Percentiles rank a stretch among this genome's conserved stretches.
phyloP scores from a whole-genome alignment of 306 rosid species.

The Abrus precatorius region DNA sequence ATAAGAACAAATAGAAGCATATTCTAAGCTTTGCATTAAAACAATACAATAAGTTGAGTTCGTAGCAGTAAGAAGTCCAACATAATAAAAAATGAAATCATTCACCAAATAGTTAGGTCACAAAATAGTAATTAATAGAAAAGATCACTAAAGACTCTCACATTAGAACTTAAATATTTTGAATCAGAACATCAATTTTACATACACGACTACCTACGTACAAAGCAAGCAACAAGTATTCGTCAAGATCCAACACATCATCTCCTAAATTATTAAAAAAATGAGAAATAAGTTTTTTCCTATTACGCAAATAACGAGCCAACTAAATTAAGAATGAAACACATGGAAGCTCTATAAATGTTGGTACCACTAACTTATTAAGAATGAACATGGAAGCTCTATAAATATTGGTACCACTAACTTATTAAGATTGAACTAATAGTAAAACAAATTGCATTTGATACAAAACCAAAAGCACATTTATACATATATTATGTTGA shows the following conservation, averaged over 20 bases:
- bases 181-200: slow-evolving; percentile 9
- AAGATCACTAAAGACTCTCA: slow-evolving; percentile 19
- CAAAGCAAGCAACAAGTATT: slow-evolving; percentile 16
- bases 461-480: neutral
- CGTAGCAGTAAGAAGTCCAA: neutral
- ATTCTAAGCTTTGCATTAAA: too few species aligned
- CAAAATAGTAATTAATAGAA: neutral
- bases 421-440: slow-evolving; percentile 15
- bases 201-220: neutral
- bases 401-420: slow-evolving; percentile 9
- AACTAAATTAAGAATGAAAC: slow-evolving; percentile 11
- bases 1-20: too few species aligned
- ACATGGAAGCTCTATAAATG: too few species aligned
- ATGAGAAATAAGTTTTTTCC: slow-evolving; percentile 27
- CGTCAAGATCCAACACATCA: neutral
- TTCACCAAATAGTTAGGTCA: neutral
- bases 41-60: slow-evolving; percentile 3
- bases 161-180: slow-evolving; percentile 7
- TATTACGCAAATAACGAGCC: neutral
- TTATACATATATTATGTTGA: neutral
- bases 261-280: neutral
- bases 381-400: slow-evolving; percentile 7
- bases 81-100: neutral
- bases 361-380: neutral
- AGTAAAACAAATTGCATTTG: slow-evolving; percentile 8